Conservation (phyloP, 2,329 filamentous ascomycete species). For the Ophiocordyceps australis region DNA sequence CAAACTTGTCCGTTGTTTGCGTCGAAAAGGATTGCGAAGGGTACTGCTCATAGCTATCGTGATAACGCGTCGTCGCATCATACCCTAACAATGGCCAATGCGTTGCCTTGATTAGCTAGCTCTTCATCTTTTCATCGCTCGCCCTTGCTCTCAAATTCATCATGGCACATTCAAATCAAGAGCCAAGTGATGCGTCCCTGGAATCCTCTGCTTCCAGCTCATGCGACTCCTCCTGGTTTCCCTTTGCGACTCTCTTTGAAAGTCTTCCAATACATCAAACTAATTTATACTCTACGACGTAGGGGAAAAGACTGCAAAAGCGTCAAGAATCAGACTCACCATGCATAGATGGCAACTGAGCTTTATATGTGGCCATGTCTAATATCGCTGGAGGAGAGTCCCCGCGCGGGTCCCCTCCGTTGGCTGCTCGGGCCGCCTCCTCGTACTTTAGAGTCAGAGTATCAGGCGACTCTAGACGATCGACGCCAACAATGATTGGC, state of each 20-base stretch:
- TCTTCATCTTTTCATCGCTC: too few relatives aligned
- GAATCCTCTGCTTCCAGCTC: too few relatives aligned
- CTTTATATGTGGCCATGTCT: conserved; percentile 41
- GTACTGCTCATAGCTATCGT: conserved; percentile 36
- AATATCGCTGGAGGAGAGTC: conserved; percentile 30
- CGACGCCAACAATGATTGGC: conserved; percentile 34
- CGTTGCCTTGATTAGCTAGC: too few relatives aligned
- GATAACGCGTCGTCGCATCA: conserved; percentile 41
- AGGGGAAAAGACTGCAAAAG: background rate
- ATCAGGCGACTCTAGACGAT: conserved; percentile 38
- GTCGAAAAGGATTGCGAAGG: conserved; percentile 24
- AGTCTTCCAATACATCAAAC: too few relatives aligned
- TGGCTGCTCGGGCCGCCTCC: conserved; percentile 32
- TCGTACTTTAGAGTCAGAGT: conserved; percentile 38
- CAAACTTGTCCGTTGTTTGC: conserved; percentile 29
- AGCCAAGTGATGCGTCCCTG: too few relatives aligned
- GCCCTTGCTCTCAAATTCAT: too few relatives aligned
- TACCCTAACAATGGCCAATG: too few relatives aligned
- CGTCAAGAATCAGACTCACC: conserved; percentile 37
- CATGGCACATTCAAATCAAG: too few relatives aligned
- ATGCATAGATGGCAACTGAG: conserved; percentile 58
- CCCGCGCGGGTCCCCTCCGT: conserved; percentile 33
- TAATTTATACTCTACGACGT: too few relatives aligned
- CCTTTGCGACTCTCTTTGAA: too few relatives aligned
- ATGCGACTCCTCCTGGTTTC: too few relatives aligned